These are phyloP conservation scores for Verticillium nonalfalfae DNA, from an alignment of 2,329 filamentous ascomycete genomes.

Conservation along the genomic window DNA sequence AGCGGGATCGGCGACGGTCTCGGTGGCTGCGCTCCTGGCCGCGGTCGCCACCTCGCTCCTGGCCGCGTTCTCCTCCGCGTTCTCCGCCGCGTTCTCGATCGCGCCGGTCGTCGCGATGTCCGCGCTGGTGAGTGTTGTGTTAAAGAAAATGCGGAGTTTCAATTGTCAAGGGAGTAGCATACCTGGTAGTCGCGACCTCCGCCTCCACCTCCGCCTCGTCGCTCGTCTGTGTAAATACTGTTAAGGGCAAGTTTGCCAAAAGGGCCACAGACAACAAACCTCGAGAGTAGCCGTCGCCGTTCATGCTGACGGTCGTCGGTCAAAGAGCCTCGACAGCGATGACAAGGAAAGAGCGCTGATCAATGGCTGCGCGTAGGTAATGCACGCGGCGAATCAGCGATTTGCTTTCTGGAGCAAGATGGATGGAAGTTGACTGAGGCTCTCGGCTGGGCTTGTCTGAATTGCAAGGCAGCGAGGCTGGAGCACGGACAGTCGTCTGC, in stretches of 20 bases:
- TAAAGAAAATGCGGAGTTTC: background rate
- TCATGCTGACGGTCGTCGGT: conserved; percentile 8
- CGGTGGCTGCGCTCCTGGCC: conserved; percentile 34
- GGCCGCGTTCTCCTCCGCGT: conserved; percentile 13
- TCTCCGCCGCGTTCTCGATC: conserved; percentile 29
- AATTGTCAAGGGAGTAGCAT: background rate
- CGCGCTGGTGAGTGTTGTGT: conserved; percentile 8
- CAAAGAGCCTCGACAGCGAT: background rate
- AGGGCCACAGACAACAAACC: conserved; percentile 5
- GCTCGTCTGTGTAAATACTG: conserved; percentile 1
- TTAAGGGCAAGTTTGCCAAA: conserved; percentile 4
- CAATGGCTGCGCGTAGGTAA: background rate
- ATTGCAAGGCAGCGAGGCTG: background rate
- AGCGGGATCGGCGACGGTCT: conserved; percentile 75
- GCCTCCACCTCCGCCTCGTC: conserved; percentile 8
- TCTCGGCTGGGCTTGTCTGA: background rate
- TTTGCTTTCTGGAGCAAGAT: background rate
- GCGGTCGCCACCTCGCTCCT: conserved; percentile 22
- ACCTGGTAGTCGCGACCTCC: conserved; percentile 13
- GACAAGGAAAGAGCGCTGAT: background rate
- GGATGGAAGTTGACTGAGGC: background rate
- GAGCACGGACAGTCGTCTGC: background rate
- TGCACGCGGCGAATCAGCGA: background rate
- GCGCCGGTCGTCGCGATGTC: conserved; percentile 26
- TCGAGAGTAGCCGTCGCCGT: conserved; percentile 13